Conservation (phyloP, 2,329 filamentous ascomycete genomes). For the Penicillium sp. region DNA sequence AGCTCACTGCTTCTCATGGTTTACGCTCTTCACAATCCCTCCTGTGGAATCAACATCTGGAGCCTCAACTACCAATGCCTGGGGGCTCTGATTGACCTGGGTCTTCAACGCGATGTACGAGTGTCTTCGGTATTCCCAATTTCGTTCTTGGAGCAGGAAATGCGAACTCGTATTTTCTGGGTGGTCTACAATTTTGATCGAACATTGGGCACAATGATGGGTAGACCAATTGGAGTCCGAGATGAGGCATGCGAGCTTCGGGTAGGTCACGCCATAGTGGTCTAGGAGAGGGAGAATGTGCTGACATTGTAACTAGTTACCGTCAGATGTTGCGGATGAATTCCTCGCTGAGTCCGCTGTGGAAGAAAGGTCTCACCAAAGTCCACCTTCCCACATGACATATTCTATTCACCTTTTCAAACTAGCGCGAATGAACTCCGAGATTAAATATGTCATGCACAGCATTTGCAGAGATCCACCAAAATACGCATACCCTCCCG, state of each 20-base stretch:
- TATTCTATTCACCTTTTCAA: constrained; percentile 56
- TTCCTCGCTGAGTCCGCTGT: constrained; percentile 14
- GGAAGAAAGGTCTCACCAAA: neutral
- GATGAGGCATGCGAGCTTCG: constrained; percentile 61
- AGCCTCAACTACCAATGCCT: constrained; percentile 61
- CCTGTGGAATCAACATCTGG: constrained; percentile 57
- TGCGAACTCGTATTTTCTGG: constrained; percentile 62
- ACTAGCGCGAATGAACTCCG: constrained; percentile 53
- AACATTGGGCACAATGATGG: constrained; percentile 60
- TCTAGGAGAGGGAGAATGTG: constrained; percentile 26
- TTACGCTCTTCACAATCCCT: constrained; percentile 57
- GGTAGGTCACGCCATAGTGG: constrained; percentile 33
- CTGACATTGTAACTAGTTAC: constrained; percentile 15
- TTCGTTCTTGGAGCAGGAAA: constrained; percentile 56
- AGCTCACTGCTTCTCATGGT: constrained; percentile 50
- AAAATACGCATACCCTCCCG: constrained; percentile 54
- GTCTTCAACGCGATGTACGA: constrained; percentile 56
- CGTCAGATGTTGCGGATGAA: constrained; percentile 24
- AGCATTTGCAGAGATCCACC: constrained; percentile 55
- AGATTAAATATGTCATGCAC: constrained; percentile 63
- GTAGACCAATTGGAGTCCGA: constrained; percentile 58
- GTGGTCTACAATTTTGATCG: constrained; percentile 58
- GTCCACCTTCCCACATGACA: constrained; percentile 37
- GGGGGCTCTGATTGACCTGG: constrained; percentile 56
- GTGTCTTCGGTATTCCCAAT: constrained; percentile 43